Conservation (phyloP, 495 filamentous ascomycete species). For the Penicillium turbatum region DNA sequence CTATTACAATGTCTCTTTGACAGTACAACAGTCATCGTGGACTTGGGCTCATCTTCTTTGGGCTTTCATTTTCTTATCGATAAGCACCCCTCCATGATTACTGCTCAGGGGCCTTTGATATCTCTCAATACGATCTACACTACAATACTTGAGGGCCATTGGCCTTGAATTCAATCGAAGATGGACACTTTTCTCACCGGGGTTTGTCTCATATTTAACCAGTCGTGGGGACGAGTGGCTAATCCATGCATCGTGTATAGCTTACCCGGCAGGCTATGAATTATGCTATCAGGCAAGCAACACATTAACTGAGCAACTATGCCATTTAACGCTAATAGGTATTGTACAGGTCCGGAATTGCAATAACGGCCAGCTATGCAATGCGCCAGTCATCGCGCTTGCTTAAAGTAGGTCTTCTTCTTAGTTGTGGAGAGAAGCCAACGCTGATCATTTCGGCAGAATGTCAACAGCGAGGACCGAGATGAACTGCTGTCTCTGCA, state of each 20-base stretch:
- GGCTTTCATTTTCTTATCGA: slow-evolving; percentile 31
- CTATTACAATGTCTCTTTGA: neutral
- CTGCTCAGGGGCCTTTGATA: slow-evolving; percentile 18
- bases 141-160: neutral
- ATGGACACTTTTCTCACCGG: slow-evolving; percentile 79
- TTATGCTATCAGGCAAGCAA: slow-evolving; percentile 68
- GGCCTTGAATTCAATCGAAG: slow-evolving; percentile 18
- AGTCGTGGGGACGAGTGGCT: neutral
- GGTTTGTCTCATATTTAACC: slow-evolving; percentile 36
- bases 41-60: slow-evolving; percentile 3
- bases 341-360: slow-evolving; percentile 68
- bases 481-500: slow-evolving; percentile 70
- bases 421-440: neutral
- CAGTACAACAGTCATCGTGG: neutral
- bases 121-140: slow-evolving; percentile 4
- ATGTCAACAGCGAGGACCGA: slow-evolving; percentile 62
- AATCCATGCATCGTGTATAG: slow-evolving; percentile 28
- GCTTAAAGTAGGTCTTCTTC: slow-evolving; percentile 56
- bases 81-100: slow-evolving; percentile 30
- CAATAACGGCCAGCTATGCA: slow-evolving; percentile 81
- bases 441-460: slow-evolving; percentile 40
- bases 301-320: neutral
- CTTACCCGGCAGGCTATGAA: slow-evolving; percentile 83
- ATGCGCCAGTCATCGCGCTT: slow-evolving; percentile 76
- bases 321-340: neutral